These are phyloP conservation scores for Colletotrichum agaves DNA, from an alignment of 2,329 filamentous ascomycete genomes.

Conservation along the genomic window DNA sequence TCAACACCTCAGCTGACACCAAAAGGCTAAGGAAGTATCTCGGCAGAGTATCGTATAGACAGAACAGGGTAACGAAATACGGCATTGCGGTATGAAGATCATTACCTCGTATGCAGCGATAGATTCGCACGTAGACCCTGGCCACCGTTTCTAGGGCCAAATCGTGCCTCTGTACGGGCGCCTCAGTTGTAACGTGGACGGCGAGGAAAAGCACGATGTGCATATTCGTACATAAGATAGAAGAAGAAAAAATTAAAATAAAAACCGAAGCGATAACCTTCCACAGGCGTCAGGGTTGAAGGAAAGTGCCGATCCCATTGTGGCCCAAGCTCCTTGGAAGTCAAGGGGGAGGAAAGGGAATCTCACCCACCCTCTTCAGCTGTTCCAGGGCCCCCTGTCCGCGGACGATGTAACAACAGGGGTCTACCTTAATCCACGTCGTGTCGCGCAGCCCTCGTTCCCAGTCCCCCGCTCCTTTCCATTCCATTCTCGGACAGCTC, in stretches of 20 bases:
- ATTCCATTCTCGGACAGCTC: background rate
- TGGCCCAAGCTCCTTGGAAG: background rate
- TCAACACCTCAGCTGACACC: background rate
- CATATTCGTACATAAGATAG: background rate
- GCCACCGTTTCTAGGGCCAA: background rate
- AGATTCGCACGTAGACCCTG: background rate
- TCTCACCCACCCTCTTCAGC: background rate
- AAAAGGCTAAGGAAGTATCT: background rate
- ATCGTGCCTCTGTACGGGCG: background rate
- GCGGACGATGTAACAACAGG: background rate
- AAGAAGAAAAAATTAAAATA: background rate
- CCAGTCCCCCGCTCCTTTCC: background rate
- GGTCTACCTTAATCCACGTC: constrained; percentile 5
- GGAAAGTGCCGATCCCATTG: no score
- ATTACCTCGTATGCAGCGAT: constrained; percentile 15
- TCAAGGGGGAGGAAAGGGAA: constrained; percentile 17
- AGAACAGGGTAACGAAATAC: constrained; percentile 2
- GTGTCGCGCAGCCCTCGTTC: constrained; percentile 14
- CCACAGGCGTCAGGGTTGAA: no score
- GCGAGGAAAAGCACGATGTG: background rate
- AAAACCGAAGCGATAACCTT: background rate
- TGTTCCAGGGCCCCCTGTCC: background rate
- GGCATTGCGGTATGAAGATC: constrained; percentile 7
- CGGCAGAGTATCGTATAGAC: constrained; percentile 5
- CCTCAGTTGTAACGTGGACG: constrained; percentile 9